Percentiles rank a stretch among this genome's conserved stretches.
Evolutionary conservation across 2,329 filamentous ascomycete genomes (phyloP).

Genomic region (Penicillium sp.): DNA sequence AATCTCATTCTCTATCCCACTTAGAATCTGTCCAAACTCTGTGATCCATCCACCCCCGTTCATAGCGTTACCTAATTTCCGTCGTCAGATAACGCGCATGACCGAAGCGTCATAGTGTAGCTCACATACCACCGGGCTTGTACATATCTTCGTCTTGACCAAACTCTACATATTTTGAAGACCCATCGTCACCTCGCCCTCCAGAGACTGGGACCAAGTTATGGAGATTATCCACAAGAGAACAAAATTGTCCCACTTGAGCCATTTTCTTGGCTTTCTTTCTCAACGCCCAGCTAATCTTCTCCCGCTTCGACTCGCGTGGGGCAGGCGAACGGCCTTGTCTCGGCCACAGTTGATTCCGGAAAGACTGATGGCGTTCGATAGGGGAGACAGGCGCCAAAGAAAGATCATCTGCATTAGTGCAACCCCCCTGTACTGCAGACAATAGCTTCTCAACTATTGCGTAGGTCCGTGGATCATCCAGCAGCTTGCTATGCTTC

Average conservation of each 20-base stretch:
- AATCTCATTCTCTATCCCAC: slow-evolving; percentile 3
- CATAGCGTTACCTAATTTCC: background rate
- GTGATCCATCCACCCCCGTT: background rate
- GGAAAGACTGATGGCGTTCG: background rate
- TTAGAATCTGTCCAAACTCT: background rate
- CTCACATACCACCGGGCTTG: background rate
- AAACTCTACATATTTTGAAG: background rate
- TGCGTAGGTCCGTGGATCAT: slow-evolving; percentile 1
- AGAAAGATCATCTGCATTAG: background rate
- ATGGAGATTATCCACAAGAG: slow-evolving; percentile 4
- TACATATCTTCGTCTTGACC: background rate
- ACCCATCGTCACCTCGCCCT: background rate
- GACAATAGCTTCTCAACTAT: slow-evolving; percentile 1
- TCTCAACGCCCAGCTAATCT: slow-evolving; percentile 4
- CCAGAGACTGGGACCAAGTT: background rate
- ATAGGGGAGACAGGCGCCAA: background rate
- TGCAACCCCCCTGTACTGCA: background rate
- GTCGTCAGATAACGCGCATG: background rate
- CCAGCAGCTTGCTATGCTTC: slow-evolving; percentile 4
- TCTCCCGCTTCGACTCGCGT: slow-evolving; percentile 2
- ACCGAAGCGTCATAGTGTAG: background rate
- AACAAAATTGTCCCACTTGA: slow-evolving; percentile 6
- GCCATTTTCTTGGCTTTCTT: background rate
- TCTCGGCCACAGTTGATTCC: background rate
- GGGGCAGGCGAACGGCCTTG: background rate